These are phyloP conservation scores for Lachnellula subtilissima DNA, from an alignment of 2,329 filamentous ascomycete species.

Conservation along the genomic window DNA sequence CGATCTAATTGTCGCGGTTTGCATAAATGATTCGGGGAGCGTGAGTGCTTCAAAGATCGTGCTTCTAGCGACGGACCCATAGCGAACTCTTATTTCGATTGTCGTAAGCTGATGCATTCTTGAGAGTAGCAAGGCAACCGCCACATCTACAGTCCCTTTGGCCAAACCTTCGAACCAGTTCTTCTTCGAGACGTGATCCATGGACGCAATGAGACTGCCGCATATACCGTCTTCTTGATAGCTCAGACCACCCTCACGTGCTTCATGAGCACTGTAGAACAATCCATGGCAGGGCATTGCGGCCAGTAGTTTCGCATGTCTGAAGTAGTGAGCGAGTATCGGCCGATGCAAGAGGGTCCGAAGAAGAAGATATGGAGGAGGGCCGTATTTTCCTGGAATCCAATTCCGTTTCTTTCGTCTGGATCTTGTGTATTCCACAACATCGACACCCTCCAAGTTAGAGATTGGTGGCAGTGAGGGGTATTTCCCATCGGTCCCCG, in stretches of 20 bases:
- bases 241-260: constrained; percentile 7
- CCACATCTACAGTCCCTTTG: constrained; percentile 5
- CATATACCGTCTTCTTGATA: neutral
- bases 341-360: constrained; percentile 6
- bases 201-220: neutral
- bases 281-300: neutral
- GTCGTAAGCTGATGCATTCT: neutral
- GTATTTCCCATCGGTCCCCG: neutral
- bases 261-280: constrained; percentile 7
- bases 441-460: neutral
- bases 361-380: constrained; percentile 10
- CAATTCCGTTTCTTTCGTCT: neutral
- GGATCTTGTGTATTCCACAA: neutral
- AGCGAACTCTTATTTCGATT: constrained; percentile 7
- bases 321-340: neutral
- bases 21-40: neutral
- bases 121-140: constrained; percentile 3
- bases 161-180: constrained; percentile 1
- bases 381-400: neutral
- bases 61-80: neutral
- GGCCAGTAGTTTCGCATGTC: constrained; percentile 1
- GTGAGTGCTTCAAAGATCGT: constrained; percentile 5
- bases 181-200: neutral
- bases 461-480: neutral
- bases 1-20: neutral